These are phyloP conservation scores for Lentinus brumalis DNA, from an alignment of 768 basidiomycete genomes.

Conservation along the genomic window DNA sequence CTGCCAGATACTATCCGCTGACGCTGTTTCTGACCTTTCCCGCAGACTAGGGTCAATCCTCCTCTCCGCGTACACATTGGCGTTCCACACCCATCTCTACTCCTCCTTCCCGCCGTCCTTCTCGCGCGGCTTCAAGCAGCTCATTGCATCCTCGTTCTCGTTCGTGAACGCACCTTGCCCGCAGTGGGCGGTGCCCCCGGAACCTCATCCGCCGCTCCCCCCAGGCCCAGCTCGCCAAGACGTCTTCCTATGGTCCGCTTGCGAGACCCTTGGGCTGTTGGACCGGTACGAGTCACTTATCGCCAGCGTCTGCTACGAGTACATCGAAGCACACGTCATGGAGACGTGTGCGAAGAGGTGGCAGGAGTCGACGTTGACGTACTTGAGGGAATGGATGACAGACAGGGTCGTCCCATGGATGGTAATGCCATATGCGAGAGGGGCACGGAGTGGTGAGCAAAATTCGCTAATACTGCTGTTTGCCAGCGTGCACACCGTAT, in stretches of 20 bases:
- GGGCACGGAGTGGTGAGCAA: constrained; percentile 55
- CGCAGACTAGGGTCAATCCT: constrained; percentile 65
- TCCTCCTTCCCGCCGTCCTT: constrained; percentile 72
- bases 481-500: background rate
- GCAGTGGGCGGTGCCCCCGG: constrained; percentile 19
- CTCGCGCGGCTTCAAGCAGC: constrained; percentile 63
- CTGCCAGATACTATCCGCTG: background rate
- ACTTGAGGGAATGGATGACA: constrained; percentile 75
- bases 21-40: background rate
- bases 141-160: constrained; percentile 59
- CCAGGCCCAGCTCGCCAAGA: constrained; percentile 34
- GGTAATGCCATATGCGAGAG: constrained; percentile 73
- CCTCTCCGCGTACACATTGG: constrained; percentile 59
- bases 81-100: constrained; percentile 76
- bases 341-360: constrained; percentile 69
- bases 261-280: constrained; percentile 72
- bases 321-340: constrained; percentile 75
- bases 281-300: constrained; percentile 86
- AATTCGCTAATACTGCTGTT: background rate
- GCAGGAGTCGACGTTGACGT: constrained; percentile 63
- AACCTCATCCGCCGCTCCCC: background rate
- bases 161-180: constrained; percentile 22
- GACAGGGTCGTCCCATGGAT: constrained; percentile 85
- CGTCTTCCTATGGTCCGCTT: constrained; percentile 52
- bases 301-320: constrained; percentile 81